Base-by-base conservation (phyloP, 2,329 filamentous ascomycete species). In the Pseudocercospora musae region DNA sequence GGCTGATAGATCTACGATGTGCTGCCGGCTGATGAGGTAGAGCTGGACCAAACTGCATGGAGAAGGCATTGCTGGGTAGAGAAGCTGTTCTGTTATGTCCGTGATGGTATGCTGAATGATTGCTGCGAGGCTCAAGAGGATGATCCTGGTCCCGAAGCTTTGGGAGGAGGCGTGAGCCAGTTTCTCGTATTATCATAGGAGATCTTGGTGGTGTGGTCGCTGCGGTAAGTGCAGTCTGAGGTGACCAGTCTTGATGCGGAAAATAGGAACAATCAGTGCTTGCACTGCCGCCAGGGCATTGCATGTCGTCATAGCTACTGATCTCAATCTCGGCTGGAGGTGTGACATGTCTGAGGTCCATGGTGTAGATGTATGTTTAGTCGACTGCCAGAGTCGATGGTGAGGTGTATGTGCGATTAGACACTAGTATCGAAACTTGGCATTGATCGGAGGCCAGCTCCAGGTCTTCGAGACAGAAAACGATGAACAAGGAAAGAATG, bases 261-360 rank as follows among this genome's bases (percentile, higher is more conserved):
- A 67, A 69, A 57, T 62, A 71, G n/a, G 71, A 69, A 11, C 68
- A 66, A 44, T 65, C 58, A 11, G 71, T 73, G 63, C 72, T 71
- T 11, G 69, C 72, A 62, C 72, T 75, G 62, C 72, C 72, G 57
- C 68, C 70, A 31, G 70, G 68, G 67, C 69, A 73, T 56, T 66
- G 70, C 54, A 68, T 56, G 49, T 67, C 65, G 27, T 69, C 65
- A 59, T 66, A 71, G 40, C 66, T 66, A 53, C 68, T 67, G 25
- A 65, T 54, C n/a, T 69, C 70, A 59, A 75, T 69, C 49, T 74
- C 69, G 40, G 73, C 71, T 37, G 79, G 79, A 29, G 80, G 80
- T 56, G 80, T 82, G 63, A 77, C 72, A 59, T 80, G 78, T 70
- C 78, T 77, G 69, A 73, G 75, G 68, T 75, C 79, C 79, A 81